Evolutionary conservation across 169 alveolate species (phyloP), one percentile per base, ranked within the genome.

Genomic region (Plasmodium yoelii): DNA sequence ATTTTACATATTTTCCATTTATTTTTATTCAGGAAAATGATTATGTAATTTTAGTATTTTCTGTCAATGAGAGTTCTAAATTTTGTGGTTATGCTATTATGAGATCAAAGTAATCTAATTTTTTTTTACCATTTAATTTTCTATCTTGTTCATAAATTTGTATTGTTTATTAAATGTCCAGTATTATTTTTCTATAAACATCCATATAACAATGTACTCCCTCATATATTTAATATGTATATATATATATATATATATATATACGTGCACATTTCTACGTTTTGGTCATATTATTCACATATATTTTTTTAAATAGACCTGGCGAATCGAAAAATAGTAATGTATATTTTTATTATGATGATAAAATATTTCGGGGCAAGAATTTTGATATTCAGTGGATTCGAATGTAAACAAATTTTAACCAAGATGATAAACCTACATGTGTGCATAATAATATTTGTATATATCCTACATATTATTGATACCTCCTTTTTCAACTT

Each of bases 81-180:
- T 87, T 75, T 73, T 70, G 88, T 19, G 96, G 96, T 13, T 94
- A 94, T 77, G 95, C 96, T 13, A 71, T 92, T 88, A 92, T 94
- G 94, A 88, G 64, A 59, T 80, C 90, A 26, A 80, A 65, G 90
- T 80, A 80, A 80, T 18, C 0, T 49, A 49, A 65, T n/a, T 39
- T 6, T 39, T 1, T 42, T 19, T 3, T 9, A 65, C n/a, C 22
- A 13, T 6, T 34, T 34, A 13, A 34, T 46, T 19, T 22, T 15
- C 24, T 68, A 18, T 5, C 8, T 26, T 57, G 28, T 73, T 9
- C 49, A 42, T 39, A 4, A 8, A 9, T 12, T 39, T 18, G 28
- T 71, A 51, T 34, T 34, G 42, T 34, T 34, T 34, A 34, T 34
- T 34, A 34, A 34, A 34, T 34, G 6, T 3, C 0, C 6, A 34